Percentiles rank a stretch among this genome's conserved stretches.
These are phyloP conservation scores for Globisporangium alternatum DNA, from an alignment of 352 stramenopile species.

Conservation along the genomic window DNA sequence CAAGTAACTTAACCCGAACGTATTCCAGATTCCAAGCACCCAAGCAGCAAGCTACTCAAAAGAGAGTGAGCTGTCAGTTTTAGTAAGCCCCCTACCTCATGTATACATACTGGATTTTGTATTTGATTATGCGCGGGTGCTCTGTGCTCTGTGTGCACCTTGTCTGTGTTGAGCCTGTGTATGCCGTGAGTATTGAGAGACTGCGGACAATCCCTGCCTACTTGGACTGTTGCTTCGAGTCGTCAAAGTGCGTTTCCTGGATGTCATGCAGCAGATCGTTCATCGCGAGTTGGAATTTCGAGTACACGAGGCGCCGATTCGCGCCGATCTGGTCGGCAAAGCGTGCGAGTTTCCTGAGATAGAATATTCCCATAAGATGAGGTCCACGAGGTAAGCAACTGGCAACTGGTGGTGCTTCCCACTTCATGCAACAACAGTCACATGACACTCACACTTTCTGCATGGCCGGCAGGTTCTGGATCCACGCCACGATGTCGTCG, in stretches of 20 bases:
- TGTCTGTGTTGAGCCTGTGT: not conserved
- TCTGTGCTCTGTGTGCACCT: not conserved
- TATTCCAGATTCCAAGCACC: conserved; percentile 7
- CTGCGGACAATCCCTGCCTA: conserved; percentile 7
- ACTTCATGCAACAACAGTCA: not conserved
- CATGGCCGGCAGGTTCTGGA: conserved; percentile 75
- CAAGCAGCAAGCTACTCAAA: not conserved
- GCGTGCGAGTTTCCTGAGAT: conserved; percentile 66
- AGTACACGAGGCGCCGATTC: conserved; percentile 46
- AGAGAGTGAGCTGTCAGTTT: no score
- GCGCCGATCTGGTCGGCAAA: conserved; percentile 76
- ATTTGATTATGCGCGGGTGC: not conserved
- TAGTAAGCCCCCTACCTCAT: not conserved
- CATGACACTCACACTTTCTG: conserved; percentile 64
- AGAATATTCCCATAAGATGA: not conserved
- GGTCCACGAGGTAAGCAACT: not conserved
- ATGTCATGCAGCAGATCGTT: conserved; percentile 74
- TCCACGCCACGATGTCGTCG: conserved; percentile 73
- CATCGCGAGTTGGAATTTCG: conserved; percentile 74
- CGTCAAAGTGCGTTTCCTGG: conserved; percentile 56
- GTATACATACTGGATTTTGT: not conserved
- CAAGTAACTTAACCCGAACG: conserved; percentile 16
- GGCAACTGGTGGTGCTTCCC: no score
- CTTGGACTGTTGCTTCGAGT: conserved; percentile 44
- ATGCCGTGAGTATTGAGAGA: no score